Evolutionary conservation across 768 basidiomycete genomes (phyloP), one percentile per base, ranked within the genome.

Genomic region (Peribolospora kevripleyi): DNA sequence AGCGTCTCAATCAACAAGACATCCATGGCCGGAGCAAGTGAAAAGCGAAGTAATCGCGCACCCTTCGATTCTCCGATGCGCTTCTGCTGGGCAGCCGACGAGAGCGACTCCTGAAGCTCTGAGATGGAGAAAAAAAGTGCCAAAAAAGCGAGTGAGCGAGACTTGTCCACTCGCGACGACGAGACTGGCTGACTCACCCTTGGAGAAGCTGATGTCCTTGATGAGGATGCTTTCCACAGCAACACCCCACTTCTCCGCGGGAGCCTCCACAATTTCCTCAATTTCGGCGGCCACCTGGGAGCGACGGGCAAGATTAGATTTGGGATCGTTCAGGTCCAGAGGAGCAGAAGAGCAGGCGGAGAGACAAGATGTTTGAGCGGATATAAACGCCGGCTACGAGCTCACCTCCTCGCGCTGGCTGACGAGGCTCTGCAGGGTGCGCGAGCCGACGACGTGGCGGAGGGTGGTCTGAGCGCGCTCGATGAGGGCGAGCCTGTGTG

Each of bases 1-100:
- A 8, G 13, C 7, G 39, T 7, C 50, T 41, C 40, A 10, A 9
- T 41, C 7, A 41, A 10, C 25, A 25, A 25, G 25, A 1, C 25
- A 41, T 41, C 40, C 7, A 50, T 40, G n/a, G 39, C 9, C 6
- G 40, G 42, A 37, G 39, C 11, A 14, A 40, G 11, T 10, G 51
- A 45, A 42, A 43, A 9, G 6, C 14, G 45, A 14, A 45, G 42
- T 10, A 90, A 91, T 56, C 87, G 78, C 1, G 87, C 88, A 53
- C 86, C 85, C 70, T 95, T 95, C 64, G 79, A 80, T 71, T 97
- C 91, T 69, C 88, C 91, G 57, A 95, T 79, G 58, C 91, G 77
- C 76, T 93, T 93, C 70, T 91, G 87, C 65, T 93, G 90, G 14
- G 91, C 91, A 43, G 91, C 91, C 59, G 82, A 84, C 9, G 87